Base-by-base conservation (phyloP, 2,329 filamentous ascomycete species). In the Alternaria consortialis region DNA sequence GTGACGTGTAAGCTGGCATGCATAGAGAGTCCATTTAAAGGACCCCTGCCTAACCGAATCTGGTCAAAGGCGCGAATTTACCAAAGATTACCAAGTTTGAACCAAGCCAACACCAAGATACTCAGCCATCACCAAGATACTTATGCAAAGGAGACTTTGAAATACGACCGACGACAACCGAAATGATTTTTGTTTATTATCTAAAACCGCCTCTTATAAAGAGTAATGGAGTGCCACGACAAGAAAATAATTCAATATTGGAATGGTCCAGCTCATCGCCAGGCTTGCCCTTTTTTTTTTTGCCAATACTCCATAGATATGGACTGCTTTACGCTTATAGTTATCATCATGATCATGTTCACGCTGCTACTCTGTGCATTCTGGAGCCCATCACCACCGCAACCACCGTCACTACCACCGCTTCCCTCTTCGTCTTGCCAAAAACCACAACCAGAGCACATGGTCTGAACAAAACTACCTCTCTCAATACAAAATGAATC, bases 401-500 rank as follows among this genome's bases (percentile, higher is more conserved):
- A 12, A n/a, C 42, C 4, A 1, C 42, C 42, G 15, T 27, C 15
- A 23, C 31, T 32, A 11, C 23, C 40, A 27, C 11, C 6, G 20
- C 15, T 20, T 2, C 5, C 12, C 13, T 3, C 40, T 15, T 11
- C 3, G 2, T 2, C n/a, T 7, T 7, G 25, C 4, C 12, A 3
- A n/a, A n/a, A 43, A n/a, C 2, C 6, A 43, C 13, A 2, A 5
- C 23, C 23, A 1, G 13, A 44, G 0, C 0, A 5, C 1, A 27
- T 44, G 23, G 42, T 44, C 42, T 44, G 3, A 29, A 29, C 0
- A 6, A n/a, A 13, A 15, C 12, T n/a, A 3, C 5, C 0, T 3
- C 2, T 0, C 9, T 2, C 23, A 27, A 2, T 1, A 8, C 7
- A 5, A 2, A 0, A 9, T 23, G 6, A 0, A 27, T 27, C 2